phyloP scores from a whole-genome alignment of 2,329 filamentous ascomycete genomes.

The Lasiodiplodia hormozganensis region DNA sequence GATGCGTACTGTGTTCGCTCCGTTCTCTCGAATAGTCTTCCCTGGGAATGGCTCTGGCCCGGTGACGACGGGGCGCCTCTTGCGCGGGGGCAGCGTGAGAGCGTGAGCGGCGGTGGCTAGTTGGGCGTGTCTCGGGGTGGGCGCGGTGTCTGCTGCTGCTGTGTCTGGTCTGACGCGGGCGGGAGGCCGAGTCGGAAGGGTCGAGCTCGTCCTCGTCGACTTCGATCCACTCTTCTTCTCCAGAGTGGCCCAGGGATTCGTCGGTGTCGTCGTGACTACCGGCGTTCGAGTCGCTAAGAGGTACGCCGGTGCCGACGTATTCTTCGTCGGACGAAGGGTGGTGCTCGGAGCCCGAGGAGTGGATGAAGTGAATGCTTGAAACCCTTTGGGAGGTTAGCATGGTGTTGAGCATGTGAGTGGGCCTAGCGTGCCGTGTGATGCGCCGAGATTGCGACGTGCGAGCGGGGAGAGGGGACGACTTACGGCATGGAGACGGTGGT shows the following conservation, averaged over 20 bases:
- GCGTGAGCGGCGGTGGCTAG: constrained; percentile 39
- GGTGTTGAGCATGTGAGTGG: constrained; percentile 33
- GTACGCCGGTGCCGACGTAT: constrained; percentile 34
- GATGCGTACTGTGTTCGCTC: constrained; percentile 37
- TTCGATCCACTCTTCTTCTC: constrained; percentile 38
- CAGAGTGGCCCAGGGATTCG: constrained; percentile 40
- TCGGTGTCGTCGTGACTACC: constrained; percentile 43
- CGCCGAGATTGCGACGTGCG: constrained; percentile 39
- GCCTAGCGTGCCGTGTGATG: constrained; percentile 34
- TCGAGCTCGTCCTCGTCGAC: constrained; percentile 53
- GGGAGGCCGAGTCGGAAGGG: constrained; percentile 58
- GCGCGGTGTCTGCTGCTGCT: constrained; percentile 37
- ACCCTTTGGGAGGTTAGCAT: constrained; percentile 37
- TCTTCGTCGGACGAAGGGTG: constrained; percentile 40
- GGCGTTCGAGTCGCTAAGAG: constrained; percentile 36
- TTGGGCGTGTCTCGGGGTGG: constrained; percentile 42
- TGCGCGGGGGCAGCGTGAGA: constrained; percentile 32
- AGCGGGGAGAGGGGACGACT: constrained; percentile 48
- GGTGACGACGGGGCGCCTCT: constrained; percentile 33
- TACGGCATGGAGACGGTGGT: constrained; percentile 48
- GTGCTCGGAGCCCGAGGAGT: constrained; percentile 46
- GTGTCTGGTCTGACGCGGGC: constrained; percentile 39
- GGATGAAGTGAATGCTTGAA: constrained; percentile 47
- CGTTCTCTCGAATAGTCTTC: constrained; percentile 36
- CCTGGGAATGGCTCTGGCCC: constrained; percentile 36